Evolutionary conservation across 169 alveolate genomes (phyloP), one percentile per base, ranked within the genome.

Genomic region (Cyclospora cayetanensis): DNA sequence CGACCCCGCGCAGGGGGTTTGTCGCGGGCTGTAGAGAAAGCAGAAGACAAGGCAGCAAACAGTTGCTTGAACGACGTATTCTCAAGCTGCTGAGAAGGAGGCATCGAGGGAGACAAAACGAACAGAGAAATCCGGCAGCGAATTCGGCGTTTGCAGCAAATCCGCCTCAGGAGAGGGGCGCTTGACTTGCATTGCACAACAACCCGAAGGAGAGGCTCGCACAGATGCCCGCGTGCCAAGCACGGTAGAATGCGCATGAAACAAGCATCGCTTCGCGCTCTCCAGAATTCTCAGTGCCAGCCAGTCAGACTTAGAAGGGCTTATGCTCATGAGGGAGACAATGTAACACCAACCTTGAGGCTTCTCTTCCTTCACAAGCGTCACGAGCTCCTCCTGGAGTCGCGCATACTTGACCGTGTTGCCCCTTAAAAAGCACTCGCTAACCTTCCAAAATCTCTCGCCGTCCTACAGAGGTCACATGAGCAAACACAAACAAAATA

Each of bases 331-430:
- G 15, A 15, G 15, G 60, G 60, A 46, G n/a, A 42, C 52, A 12
- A 3, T 3, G 50, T 1, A 4, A 2, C 7, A 41, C 70, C 29
- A 53, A 53, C 92, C 77, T 5, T 92, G 65, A 55, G 37, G 43
- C 53, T 90, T 90, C 79, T 93, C 95, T n/a, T 93, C 95, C 65
- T 93, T 91, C 53, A 91, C 95, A 85, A 91, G 85, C 41, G 87
- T 94, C 34, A 93, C 79, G 65, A 94, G 94, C 85, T 92, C 94
- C 29, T 94, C 95, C 68, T 94, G 95, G 91, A 94, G 77, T 41
- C 95, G 93, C 0, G 91, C 70, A 84, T 94, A 94, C 83, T 94
- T 94, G 91, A 94, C 63, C 92, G 85, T 91, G 90, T 94, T 94
- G 80, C 95, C 95, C 4, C 95, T 84, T 5, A 94, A 91, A 63